A percentile compares a stretch with the other conserved stretches of the same genome.
phyloP scores from a whole-genome alignment of 371 early-diverging fungal species.

The Entomophthora muscae region DNA sequence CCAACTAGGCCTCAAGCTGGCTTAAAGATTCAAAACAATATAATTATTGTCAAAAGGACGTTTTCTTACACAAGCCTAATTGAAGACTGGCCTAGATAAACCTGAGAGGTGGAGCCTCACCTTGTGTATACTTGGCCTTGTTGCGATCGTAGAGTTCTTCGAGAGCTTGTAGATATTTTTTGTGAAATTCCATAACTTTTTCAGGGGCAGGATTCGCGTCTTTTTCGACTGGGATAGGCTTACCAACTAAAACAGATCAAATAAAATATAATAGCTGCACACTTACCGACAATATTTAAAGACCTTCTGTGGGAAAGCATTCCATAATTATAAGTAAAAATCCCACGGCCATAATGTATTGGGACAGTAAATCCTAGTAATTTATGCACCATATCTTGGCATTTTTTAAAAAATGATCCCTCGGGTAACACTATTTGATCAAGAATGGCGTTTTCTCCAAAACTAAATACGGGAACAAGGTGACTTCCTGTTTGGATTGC shows the following conservation, averaged over 20 bases:
- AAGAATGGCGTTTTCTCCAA: constrained; percentile 73
- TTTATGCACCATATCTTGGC: constrained; percentile 9
- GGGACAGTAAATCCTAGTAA: constrained; percentile 19
- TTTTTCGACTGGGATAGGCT: constrained; percentile 32
- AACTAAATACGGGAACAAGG: constrained; percentile 52
- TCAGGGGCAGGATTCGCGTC: constrained; percentile 39
- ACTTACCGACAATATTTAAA: constrained; percentile 4
- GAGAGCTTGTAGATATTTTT: constrained; percentile 27
- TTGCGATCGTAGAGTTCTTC: not conserved
- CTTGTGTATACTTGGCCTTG: not conserved
- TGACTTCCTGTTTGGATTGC: constrained; percentile 52
- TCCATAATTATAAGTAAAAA: no score
- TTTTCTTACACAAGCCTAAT: no score
- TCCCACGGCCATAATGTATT: constrained; percentile 52
- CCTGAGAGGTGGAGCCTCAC: not conserved
- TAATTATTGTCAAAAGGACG: no score
- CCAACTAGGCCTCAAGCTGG: no score
- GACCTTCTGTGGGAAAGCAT: not conserved
- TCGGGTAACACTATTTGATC: constrained; percentile 15
- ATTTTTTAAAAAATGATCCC: constrained; percentile 6
- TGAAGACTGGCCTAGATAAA: no score
- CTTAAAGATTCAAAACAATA: no score
- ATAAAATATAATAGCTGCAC: not conserved
- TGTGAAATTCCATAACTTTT: constrained; percentile 37
- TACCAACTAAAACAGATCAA: constrained; percentile 23